These are phyloP conservation scores for Coriaria nepalensis DNA, from an alignment of 306 rosid genomes.

Conservation along the genomic window DNA sequence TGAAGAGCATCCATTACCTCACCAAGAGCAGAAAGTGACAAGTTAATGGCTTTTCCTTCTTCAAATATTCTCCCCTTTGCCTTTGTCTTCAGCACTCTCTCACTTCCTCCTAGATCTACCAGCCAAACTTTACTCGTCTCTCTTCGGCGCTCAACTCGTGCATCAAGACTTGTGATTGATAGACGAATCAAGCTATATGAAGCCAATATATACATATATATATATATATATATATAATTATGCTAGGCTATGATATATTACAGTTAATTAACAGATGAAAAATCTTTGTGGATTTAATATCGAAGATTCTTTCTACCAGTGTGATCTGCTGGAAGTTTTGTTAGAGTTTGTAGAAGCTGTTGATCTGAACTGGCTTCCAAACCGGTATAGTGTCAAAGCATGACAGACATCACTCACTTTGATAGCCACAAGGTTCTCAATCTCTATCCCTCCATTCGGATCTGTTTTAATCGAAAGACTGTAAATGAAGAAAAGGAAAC, in stretches of 20 bases:
- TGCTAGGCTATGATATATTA: too few species aligned
- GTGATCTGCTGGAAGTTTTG: constrained; percentile 29
- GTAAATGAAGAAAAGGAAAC: too few species aligned
- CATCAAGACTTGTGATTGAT: constrained; percentile 20
- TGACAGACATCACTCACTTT: constrained; percentile 22
- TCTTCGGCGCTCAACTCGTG: constrained; percentile 22
- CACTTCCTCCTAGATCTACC: constrained; percentile 32
- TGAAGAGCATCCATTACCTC: constrained; percentile 31
- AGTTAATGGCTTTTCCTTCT: constrained; percentile 35
- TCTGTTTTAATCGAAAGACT: constrained; percentile 26
- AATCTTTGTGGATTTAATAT: too few species aligned
- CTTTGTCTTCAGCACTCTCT: constrained; percentile 27
- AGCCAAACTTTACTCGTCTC: constrained; percentile 30
- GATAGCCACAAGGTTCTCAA: constrained; percentile 28
- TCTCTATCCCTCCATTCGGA: constrained; percentile 20
- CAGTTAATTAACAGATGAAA: too few species aligned
- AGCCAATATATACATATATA: too few species aligned
- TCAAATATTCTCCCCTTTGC: constrained; percentile 30
- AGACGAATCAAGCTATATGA: constrained; percentile 32
- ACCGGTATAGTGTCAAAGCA: constrained; percentile 20
- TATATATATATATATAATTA: too few species aligned
- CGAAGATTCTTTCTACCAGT: too few species aligned
- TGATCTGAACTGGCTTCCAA: constrained; percentile 28
- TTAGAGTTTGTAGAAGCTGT: constrained; percentile 27
- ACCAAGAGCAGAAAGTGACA: constrained; percentile 33